Conservation (phyloP, 73 alveolate species). For the Stentor coeruleus region DNA sequence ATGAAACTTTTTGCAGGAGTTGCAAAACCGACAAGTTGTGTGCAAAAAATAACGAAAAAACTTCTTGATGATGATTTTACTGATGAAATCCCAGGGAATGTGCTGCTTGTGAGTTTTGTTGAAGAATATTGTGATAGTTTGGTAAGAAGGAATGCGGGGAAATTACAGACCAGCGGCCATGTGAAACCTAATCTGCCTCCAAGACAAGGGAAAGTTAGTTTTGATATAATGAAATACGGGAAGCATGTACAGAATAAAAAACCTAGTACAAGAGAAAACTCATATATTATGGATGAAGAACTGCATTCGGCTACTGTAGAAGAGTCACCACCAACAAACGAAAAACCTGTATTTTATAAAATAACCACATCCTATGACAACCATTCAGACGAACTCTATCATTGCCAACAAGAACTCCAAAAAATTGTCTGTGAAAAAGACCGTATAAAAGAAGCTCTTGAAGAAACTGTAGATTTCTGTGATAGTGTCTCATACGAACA, state of each 20-base stretch:
- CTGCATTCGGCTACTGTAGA: constrained; percentile 13
- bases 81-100: constrained; percentile 1
- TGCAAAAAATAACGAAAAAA: not conserved
- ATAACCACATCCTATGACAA: not conserved
- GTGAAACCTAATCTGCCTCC: constrained; percentile 22
- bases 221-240: constrained; percentile 22
- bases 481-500: constrained; percentile 15
- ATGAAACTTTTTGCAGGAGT: not conserved
- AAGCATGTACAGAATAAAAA: not conserved
- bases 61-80: constrained; percentile 4
- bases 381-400: not conserved
- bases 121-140: not conserved
- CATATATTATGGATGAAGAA: not conserved
- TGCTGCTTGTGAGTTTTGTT: not conserved
- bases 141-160: not conserved
- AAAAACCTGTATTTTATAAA: constrained; percentile 1
- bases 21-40: not conserved
- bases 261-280: not conserved
- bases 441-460: constrained; percentile 11
- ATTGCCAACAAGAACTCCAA: not conserved
- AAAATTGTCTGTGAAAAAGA: not conserved
- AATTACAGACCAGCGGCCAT: not conserved
- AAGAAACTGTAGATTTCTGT: constrained; percentile 18
- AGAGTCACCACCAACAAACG: constrained; percentile 12
- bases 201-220: not conserved